phyloP scores from a whole-genome alignment of 2,329 filamentous ascomycete genomes.

The Onygena corvina region DNA sequence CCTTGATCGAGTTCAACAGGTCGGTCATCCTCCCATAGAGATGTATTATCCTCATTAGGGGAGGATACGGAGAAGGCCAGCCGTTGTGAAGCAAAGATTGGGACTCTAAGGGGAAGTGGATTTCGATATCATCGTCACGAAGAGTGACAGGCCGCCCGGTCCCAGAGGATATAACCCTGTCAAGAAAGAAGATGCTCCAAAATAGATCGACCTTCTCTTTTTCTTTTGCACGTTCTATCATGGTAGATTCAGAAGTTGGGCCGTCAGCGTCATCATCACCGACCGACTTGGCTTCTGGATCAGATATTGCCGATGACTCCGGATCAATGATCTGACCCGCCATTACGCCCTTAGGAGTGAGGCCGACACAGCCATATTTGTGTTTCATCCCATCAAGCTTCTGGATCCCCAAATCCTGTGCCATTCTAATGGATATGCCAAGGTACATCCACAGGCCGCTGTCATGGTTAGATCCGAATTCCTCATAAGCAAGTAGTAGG shows the following conservation, averaged over 20 bases:
- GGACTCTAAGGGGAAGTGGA: constrained; percentile 52
- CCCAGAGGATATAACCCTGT: constrained; percentile 76
- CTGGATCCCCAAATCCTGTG: constrained; percentile 66
- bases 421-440: constrained; percentile 74
- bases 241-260: constrained; percentile 35
- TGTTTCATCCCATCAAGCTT: constrained; percentile 62
- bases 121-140: constrained; percentile 72
- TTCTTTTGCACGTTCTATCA: constrained; percentile 50
- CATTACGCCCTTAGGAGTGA: constrained; percentile 46
- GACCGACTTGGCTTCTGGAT: constrained; percentile 20
- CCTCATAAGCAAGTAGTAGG: constrained; percentile 72
- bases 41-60: constrained; percentile 71
- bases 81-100: constrained; percentile 44
- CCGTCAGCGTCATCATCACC: constrained; percentile 36
- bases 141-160: constrained; percentile 75
- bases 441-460: constrained; percentile 91
- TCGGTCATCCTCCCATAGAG: constrained; percentile 77
- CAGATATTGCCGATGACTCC: neutral
- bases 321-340: constrained; percentile 17
- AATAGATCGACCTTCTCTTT: constrained; percentile 77
- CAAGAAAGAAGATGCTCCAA: constrained; percentile 80
- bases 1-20: constrained; percentile 66
- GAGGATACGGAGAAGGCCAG: constrained; percentile 68
- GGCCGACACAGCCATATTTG: constrained; percentile 42
- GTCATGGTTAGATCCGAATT: constrained; percentile 78